Conservation (phyloP, 2,329 filamentous ascomycete species). For the Chrysoporthe austroafricana region DNA sequence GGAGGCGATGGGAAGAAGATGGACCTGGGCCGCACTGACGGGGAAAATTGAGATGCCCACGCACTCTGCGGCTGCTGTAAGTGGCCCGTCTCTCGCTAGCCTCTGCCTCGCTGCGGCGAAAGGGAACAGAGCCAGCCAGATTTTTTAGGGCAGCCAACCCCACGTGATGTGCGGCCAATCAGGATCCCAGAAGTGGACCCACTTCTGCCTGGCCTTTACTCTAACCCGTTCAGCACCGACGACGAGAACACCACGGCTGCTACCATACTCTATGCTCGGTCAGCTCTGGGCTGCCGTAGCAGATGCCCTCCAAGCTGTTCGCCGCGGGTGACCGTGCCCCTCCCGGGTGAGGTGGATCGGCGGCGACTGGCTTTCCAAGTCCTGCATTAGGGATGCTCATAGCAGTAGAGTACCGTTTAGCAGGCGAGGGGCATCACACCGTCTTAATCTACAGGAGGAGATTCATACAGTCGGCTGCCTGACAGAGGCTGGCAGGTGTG, state of each 20-base stretch:
- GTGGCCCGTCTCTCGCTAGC: conserved; percentile 3
- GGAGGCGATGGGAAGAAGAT: conserved; percentile 19
- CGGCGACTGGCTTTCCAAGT: not conserved
- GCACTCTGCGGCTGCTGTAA: conserved; percentile 12
- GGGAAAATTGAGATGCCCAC: conserved; percentile 25
- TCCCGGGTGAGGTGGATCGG: too few relatives aligned
- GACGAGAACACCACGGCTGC: too few relatives aligned
- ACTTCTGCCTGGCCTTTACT: not conserved
- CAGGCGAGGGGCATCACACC: not conserved
- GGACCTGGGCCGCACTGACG: conserved; percentile 7
- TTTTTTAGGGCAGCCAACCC: conserved; percentile 15
- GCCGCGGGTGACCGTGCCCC: too few relatives aligned
- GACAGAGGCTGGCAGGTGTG: not conserved
- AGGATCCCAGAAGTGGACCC: not conserved
- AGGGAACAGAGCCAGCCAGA: conserved; percentile 7
- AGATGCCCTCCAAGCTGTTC: too few relatives aligned
- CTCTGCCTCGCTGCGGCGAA: not conserved
- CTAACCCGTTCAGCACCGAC: too few relatives aligned
- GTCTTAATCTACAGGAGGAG: not conserved
- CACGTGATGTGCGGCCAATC: conserved; percentile 16
- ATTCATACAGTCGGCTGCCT: not conserved
- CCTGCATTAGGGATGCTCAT: not conserved
- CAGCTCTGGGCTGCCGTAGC: too few relatives aligned
- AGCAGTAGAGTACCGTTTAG: not conserved
- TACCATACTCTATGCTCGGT: too few relatives aligned